Base-by-base conservation (phyloP, 139 green algal species). In the Ulvella scutata region DNA sequence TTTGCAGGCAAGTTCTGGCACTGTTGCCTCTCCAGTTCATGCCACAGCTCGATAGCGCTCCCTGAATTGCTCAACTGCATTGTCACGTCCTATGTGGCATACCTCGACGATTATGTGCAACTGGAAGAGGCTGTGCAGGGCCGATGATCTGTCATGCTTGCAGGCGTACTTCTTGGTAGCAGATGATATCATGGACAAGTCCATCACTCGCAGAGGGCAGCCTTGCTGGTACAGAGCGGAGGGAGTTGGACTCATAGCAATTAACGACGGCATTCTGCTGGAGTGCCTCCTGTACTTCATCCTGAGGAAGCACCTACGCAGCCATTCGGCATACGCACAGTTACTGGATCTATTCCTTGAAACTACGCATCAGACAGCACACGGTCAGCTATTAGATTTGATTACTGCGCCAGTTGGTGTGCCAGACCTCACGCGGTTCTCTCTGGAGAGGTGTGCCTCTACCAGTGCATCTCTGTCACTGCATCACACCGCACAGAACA, bases 161-260 rank as follows among this genome's bases (percentile, higher is more conserved):
- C 95, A 99, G 86, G 95, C 92, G 4, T 98, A 94, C 81, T 99
- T 99, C 82, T 85, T 99, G 38, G 95, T 99, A 23, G 90, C 92
- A 9, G 95, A 99, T 74, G 95, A 99, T 81, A 97, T 99, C 79
- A 99, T 99, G 95, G 95, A 99, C 78, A 87, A 90, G 28, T 95
- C 86, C 38, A 89, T 99, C 77, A 99, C 95, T 0, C 83, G 95
- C 23, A 79, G 95, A 2, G 95, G 95, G 7, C 93, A 99, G 82
- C 92, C 93, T 20, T 99, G 95, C 87, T 99, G 95, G 95, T 99
- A 97, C 83, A 90, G 88, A 74, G 74, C 29, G 10, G 62, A 60
- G 31, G 82, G 97, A 83, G 94, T 98, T 26, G 92, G 92, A 9
- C 83, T 98, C 82, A 85, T 96, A 60, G 95, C 95, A 6, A 93